Evolutionary conservation across 495 filamentous ascomycete genomes (phyloP), one percentile per base, ranked within the genome.

Genomic region (Aspergillus bertholletiae): DNA sequence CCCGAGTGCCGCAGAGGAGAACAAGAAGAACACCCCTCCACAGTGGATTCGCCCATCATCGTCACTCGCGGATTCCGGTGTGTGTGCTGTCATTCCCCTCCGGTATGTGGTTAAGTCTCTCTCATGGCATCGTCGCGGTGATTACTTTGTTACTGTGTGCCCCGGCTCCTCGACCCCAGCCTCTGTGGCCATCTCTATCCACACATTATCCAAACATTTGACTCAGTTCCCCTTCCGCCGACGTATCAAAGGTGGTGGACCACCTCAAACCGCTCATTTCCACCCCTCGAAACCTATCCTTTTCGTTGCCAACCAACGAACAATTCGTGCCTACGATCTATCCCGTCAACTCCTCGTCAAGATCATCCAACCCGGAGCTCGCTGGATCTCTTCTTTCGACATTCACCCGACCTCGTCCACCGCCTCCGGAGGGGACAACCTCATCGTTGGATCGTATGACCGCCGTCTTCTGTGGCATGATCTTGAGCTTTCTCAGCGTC

Each of bases 381-480:
- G 90, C 59, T 97, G 93, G 92, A 96, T 98, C 61, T 92, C 88
- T 0, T 89, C 86, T 20, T 88, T 97, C 62, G 90, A 95, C 63
- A 84, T 98, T 46, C 94, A 98, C 72, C 89, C 93, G 2, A 74
- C 69, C n/a, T 76, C 73, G 21, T 75, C 75, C 17, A 70, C 67
- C 37, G 71, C 71, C 17, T 70, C 75, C 13, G 86, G 86, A 9
- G 93, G 94, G 39, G 90, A 96, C 70, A 96, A 98, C 71, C 69
- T 98, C 56, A 89, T 97, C 54, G 88, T 96, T 22, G 90, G 91
- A 24, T 89, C 90, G 21, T 97, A 97, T 73, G 94, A 98, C 70
- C 87, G 89, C 54, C 87, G 92, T 46, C 80, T 98, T 4, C 79
- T 98, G 48, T 98, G 95, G 95, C 94, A 97, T 66, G 94, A 98